Evolutionary conservation across 176 grass and related monocot genomes (phyloP).

Genomic region (Carex parvula): DNA sequence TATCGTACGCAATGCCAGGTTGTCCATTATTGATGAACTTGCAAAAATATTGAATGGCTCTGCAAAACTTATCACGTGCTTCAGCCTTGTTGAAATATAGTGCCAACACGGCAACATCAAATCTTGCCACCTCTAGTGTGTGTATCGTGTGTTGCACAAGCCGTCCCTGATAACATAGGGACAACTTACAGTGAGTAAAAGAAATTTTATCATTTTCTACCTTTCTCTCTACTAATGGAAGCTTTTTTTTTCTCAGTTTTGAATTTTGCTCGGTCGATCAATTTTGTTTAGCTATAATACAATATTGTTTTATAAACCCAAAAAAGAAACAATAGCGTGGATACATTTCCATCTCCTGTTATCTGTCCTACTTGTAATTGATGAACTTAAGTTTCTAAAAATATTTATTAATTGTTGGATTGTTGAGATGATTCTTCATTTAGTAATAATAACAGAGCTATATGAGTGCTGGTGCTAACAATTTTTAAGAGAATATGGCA

Average conservation of each 20-base stretch:
- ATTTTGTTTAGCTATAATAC: not conserved
- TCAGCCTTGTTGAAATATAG: constrained; percentile 25
- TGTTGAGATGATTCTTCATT: not conserved
- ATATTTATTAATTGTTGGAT: not conserved
- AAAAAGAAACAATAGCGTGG: not conserved
- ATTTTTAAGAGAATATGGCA: not conserved
- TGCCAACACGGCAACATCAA: constrained; percentile 20
- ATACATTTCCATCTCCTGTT: not conserved
- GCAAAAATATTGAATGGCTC: constrained; percentile 13
- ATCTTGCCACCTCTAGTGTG: constrained; percentile 18
- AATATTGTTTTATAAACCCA: not conserved
- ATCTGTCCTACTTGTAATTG: not conserved
- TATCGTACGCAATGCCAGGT: constrained; percentile 3
- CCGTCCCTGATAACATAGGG: not conserved
- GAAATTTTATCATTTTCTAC: not conserved
- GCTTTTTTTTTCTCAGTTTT: not conserved
- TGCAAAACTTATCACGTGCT: constrained; percentile 18
- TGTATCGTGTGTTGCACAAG: constrained; percentile 13
- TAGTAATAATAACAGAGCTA: not conserved
- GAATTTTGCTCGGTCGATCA: not conserved
- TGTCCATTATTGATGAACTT: constrained; percentile 24
- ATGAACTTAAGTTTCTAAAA: not conserved
- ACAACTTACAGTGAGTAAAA: not conserved
- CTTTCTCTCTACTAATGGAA: not conserved
- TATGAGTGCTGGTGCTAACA: not conserved